Percentiles rank a stretch among this genome's conserved stretches.
phyloP scores from a whole-genome alignment of 257 asterid genomes.

The Solanum appendiculatum region DNA sequence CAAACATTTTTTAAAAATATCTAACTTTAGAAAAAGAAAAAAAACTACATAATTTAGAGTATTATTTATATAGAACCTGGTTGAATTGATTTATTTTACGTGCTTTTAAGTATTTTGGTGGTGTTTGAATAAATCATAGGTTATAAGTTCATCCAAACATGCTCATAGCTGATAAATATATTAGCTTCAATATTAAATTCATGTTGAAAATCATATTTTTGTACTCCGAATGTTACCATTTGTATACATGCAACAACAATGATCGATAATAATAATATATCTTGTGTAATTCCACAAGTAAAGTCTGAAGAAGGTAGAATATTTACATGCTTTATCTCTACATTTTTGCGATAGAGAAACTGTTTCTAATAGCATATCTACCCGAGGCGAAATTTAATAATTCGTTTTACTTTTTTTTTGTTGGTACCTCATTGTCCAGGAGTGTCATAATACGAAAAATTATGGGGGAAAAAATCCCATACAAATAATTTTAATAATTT shows the following conservation, averaged over 20 bases:
- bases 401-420: not conserved
- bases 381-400: not conserved
- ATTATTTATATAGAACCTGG: not conserved
- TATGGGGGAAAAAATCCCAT: not conserved
- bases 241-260: not conserved
- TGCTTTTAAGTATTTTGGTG: not conserved
- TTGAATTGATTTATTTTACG: not conserved
- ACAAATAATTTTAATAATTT: not conserved
- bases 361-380: not conserved
- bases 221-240: not conserved
- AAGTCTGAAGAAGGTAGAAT: fast-evolving
- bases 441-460: not conserved
- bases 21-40: not conserved
- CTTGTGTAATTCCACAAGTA: fast-evolving
- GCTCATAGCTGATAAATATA: not conserved
- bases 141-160: not conserved
- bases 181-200: too few relatives aligned
- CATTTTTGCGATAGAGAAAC: fast-evolving
- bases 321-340: not conserved
- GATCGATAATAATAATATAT: not conserved
- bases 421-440: not conserved
- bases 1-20: not conserved
- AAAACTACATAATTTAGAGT: not conserved
- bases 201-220: not conserved
- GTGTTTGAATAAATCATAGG: not conserved